These are phyloP conservation scores for Talaromyces proteolyticus DNA, from an alignment of 495 filamentous ascomycete species.

Conservation along the genomic window DNA sequence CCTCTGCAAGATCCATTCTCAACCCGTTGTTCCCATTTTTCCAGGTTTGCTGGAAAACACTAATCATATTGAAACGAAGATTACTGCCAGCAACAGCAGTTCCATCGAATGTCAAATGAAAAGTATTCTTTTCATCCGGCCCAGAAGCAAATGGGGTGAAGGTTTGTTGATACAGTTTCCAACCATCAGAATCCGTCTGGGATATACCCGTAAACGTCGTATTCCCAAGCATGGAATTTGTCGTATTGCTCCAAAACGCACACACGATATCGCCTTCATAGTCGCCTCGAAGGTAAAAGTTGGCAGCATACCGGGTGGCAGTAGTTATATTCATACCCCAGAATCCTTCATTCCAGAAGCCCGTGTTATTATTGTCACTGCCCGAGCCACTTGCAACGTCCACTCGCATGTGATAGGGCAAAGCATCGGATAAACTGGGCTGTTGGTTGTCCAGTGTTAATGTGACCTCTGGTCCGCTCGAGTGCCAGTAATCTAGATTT, in stretches of 20 bases:
- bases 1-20: conserved; percentile 50
- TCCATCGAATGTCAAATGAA: conserved; percentile 46
- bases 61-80: conserved; percentile 60
- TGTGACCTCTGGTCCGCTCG: background rate
- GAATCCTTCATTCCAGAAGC: background rate
- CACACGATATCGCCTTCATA: background rate
- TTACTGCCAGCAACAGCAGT: conserved; percentile 32
- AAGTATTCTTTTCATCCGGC: conserved; percentile 8
- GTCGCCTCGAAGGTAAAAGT: background rate
- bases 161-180: background rate
- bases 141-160: background rate
- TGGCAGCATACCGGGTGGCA: background rate
- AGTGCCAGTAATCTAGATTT: conserved; percentile 28
- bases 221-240: background rate
- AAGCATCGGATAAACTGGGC: background rate
- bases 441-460: background rate
- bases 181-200: background rate
- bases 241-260: background rate
- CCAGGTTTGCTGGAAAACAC: conserved; percentile 62
- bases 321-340: background rate
- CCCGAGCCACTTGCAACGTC: background rate
- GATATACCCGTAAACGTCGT: background rate
- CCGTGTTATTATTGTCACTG: background rate
- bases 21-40: conserved; percentile 52
- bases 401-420: background rate